Percentiles rank a stretch among this genome's conserved stretches.
Evolutionary conservation across 2,329 filamentous ascomycete species (phyloP).

Genomic region (Ceratocystis variospora): DNA sequence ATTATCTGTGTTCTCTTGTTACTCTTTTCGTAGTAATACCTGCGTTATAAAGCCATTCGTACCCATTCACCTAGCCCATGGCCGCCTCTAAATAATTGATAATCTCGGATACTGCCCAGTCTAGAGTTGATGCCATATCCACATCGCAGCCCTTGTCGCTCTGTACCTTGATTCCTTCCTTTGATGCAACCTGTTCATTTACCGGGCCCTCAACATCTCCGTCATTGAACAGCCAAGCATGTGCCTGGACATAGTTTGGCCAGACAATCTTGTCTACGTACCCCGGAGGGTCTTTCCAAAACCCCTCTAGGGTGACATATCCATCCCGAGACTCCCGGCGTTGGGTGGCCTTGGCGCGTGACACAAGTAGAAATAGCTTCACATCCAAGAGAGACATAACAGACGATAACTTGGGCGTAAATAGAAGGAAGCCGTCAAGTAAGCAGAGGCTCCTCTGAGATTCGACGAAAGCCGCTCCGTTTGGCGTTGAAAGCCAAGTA

Average conservation of each 20-base stretch:
- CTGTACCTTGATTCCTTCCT: conserved; percentile 37
- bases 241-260: conserved; percentile 79
- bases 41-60: no score
- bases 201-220: conserved; percentile 51
- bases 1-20: neutral
- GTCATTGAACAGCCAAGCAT: conserved; percentile 63
- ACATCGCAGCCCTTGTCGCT: conserved; percentile 34
- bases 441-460: conserved; percentile 44
- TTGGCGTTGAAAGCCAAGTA: conserved; percentile 34
- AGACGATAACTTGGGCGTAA: conserved; percentile 42
- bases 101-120: conserved; percentile 54
- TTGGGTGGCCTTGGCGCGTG: conserved; percentile 47
- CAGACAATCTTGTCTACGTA: conserved; percentile 93
- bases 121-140: conserved; percentile 47
- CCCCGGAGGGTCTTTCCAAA: conserved; percentile 87
- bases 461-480: conserved; percentile 29
- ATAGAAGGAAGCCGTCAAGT: conserved; percentile 82
- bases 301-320: conserved; percentile 74
- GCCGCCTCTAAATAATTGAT: conserved; percentile 26
- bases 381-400: conserved; percentile 54
- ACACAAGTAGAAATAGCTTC: conserved; percentile 63
- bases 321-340: conserved; percentile 56
- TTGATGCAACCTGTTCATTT: conserved; percentile 32
- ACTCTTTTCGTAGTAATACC: no score
- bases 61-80: neutral